Evolutionary conservation across 2,329 filamentous ascomycete species (phyloP), one percentile per base, ranked within the genome.

Genomic region (Paraphaeosphaeria minitans): DNA sequence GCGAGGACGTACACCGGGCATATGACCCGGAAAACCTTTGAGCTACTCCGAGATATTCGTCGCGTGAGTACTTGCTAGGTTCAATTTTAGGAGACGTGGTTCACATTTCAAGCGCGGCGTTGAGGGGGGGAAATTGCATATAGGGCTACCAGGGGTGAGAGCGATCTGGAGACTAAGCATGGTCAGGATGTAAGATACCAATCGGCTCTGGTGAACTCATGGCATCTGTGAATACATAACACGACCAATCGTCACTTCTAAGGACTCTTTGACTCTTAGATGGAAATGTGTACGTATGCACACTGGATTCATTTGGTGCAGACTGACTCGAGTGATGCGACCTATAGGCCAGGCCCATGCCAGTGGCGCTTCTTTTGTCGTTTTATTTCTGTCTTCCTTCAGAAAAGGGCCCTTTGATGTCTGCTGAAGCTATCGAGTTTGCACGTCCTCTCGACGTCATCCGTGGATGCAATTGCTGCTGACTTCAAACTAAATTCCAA

Each of bases 1-100:
- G 66, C 77, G 84, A 42, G 71, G 77, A 74, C 79, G 50, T 79
- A 29, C 13, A 31, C 16, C 22, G 78, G 41, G 77, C 78, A 57
- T 79, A 81, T 55, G 82, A 85, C 63, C 65, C 65, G 0, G 33
- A 68, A 7, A 31, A 31, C 29, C 29, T 31, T 31, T 31, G 29
- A 31, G 67, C 70, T 54, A 61, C 42, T 1, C 66, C 52, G 58
- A 22, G n/a, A 10, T 39, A n/a, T 33, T 45, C 22, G 14, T 24
- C 13, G 49, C 14, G 2, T 31, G 4, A 19, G 21, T 50, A 14
- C 19, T 16, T 39, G n/a, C 10, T 19, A 21, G 33, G 21, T 12
- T 41, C 9, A 19, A 16, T 37, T 50, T 37, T 22, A 14, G 21
- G 35, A 29, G 27, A 19, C 41, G 5, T 12, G 35, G 19, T 52